A percentile compares a stretch with the other conserved stretches of the same genome.
Evolutionary conservation across 495 filamentous ascomycete species (phyloP).

Genomic region (Chaetomium cochliodes): DNA sequence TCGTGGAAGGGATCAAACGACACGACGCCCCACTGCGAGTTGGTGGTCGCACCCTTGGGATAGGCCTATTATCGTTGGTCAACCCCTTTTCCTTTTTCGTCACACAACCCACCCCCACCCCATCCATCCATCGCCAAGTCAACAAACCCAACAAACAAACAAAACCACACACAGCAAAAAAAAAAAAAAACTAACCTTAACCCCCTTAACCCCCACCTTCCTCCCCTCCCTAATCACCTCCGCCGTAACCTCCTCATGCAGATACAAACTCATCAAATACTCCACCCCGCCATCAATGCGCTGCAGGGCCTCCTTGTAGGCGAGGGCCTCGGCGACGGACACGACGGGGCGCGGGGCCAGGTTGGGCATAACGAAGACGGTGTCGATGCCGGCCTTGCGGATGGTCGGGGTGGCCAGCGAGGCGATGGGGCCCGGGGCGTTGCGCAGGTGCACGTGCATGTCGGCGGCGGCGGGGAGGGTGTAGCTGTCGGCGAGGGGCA

Average conservation of each 20-base stretch:
- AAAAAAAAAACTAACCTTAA: slow-evolving; percentile 51
- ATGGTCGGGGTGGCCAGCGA: slow-evolving; percentile 77
- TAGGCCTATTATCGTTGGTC: slow-evolving; percentile 22
- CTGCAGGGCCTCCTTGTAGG: slow-evolving; percentile 67
- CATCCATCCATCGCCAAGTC: background rate
- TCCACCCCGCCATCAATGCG: slow-evolving; percentile 68
- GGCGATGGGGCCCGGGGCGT: slow-evolving; percentile 68
- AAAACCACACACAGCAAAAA: background rate
- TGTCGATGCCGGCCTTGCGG: slow-evolving; percentile 66
- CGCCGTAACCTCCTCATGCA: slow-evolving; percentile 68
- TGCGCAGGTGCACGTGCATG: slow-evolving; percentile 66
- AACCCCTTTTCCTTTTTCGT: background rate
- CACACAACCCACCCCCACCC: no score
- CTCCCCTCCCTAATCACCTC: slow-evolving; percentile 74
- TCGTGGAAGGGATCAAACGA: slow-evolving; percentile 64
- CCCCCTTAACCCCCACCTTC: slow-evolving; percentile 59
- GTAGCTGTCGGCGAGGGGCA: slow-evolving; percentile 46
- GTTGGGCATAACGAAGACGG: slow-evolving; percentile 64
- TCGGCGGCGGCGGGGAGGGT: slow-evolving; percentile 69
- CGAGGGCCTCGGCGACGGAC: slow-evolving; percentile 68
- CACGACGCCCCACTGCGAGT: slow-evolving; percentile 77
- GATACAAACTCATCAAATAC: slow-evolving; percentile 88
- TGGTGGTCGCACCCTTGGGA: slow-evolving; percentile 68
- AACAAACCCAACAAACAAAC: background rate
- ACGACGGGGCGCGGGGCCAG: slow-evolving; percentile 64